Evolutionary conservation across 225 moss, liverwort and hornwort species (phyloP).

Genomic region (Thuidium tamariscinum): DNA sequence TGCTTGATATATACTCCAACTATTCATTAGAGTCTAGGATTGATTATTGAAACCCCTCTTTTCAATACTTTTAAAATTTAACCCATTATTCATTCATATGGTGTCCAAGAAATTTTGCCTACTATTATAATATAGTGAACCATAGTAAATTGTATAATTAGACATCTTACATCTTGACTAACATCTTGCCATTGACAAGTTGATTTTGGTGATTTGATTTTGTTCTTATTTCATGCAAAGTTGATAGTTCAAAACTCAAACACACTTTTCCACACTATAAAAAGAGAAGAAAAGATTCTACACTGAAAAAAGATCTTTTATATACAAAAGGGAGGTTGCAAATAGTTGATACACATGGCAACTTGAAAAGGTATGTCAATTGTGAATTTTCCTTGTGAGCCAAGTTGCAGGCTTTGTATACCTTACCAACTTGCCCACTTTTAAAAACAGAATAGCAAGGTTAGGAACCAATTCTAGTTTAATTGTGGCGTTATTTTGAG

Average conservation of each 20-base stretch:
- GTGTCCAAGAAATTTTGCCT: no score
- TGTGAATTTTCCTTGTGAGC: no score
- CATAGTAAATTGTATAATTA: neutral
- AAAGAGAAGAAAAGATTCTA: neutral
- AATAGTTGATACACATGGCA: neutral
- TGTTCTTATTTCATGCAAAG: no score
- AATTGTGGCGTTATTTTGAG: fast-evolving
- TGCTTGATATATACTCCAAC: neutral
- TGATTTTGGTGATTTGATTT: no score
- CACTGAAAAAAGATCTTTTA: neutral
- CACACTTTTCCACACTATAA: neutral
- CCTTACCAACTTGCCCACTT: neutral
- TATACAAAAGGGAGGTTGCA: fast-evolving
- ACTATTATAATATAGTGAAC: neutral
- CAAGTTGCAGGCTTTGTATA: neutral
- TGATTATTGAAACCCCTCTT: neutral
- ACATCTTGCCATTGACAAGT: no score
- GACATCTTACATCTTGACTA: no score
- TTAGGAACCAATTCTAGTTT: fast-evolving
- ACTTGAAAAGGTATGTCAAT: neutral
- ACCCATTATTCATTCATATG: neutral
- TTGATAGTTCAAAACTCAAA: neutral
- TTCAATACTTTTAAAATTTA: neutral
- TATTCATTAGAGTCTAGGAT: fast-evolving
- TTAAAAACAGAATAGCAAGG: fast-evolving